A percentile compares a stretch with the other conserved stretches of the same genome.
Conservation (phyloP, 768 basidiomycete genomes). For the Rhodotorula toruloides region DNA sequence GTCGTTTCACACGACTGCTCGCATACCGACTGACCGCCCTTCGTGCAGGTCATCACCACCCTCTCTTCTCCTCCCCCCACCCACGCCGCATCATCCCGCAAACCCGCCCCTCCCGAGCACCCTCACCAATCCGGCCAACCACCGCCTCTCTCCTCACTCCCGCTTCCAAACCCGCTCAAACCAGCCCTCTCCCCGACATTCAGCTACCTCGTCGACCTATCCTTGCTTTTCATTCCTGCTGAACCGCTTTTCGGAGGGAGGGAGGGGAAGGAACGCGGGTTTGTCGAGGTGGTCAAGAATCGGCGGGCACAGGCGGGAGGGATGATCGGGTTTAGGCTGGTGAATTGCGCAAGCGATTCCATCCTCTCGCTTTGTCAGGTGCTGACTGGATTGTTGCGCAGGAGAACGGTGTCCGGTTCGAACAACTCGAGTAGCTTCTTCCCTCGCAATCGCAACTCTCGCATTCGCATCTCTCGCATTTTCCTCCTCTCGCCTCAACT, state of each 20-base stretch:
- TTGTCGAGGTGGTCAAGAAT: conserved; percentile 14
- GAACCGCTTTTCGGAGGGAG: conserved; percentile 1
- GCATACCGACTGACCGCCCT: background rate
- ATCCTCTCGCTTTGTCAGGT: too few species aligned
- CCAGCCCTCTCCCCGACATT: background rate
- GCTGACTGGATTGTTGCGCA: background rate
- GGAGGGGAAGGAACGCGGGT: background rate
- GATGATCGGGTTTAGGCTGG: conserved; percentile 3
- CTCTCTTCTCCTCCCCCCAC: background rate
- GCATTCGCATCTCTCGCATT: too few species aligned
- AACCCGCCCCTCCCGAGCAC: too few species aligned
- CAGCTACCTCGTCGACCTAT: conserved; percentile 9
- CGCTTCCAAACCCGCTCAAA: background rate
- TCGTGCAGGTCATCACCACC: conserved; percentile 7
- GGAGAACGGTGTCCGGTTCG: background rate
- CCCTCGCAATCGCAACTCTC: too few species aligned
- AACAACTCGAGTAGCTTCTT: conserved; percentile 2
- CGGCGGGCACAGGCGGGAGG: background rate
- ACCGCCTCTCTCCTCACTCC: conserved; percentile 10
- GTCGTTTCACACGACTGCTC: background rate
- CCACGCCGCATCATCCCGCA: background rate
- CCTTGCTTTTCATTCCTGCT: background rate
- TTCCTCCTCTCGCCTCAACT: too few species aligned
- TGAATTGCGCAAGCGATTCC: background rate
- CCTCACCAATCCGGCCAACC: background rate